These are phyloP conservation scores for Talaromyces liani DNA, from an alignment of 495 filamentous ascomycete genomes.

Conservation along the genomic window DNA sequence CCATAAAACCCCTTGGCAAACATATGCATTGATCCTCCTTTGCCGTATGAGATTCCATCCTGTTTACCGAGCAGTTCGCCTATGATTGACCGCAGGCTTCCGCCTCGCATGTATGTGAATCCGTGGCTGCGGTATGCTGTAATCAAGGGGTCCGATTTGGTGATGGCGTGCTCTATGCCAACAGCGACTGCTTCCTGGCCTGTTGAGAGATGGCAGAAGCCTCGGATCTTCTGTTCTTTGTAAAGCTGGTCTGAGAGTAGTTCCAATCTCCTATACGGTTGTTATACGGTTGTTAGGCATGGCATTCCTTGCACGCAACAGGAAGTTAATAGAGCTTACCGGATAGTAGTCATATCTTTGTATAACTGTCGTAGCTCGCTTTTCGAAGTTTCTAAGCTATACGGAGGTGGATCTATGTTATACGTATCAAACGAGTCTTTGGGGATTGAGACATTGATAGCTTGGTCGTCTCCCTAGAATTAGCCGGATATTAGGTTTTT, in stretches of 20 bases:
- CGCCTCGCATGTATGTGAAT: conserved; percentile 6
- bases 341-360: conserved; percentile 15
- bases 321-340: conserved; percentile 4
- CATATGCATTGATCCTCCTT: conserved; percentile 6
- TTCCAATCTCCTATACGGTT: conserved; percentile 20
- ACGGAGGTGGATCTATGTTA: conserved; percentile 20
- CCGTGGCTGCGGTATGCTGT: conserved; percentile 8
- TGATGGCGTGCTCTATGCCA: conserved; percentile 8
- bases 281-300: no score
- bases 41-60: conserved; percentile 5
- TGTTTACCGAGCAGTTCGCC: conserved; percentile 7
- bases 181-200: conserved; percentile 16
- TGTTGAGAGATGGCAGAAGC: conserved; percentile 25
- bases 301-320: no score
- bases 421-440: conserved; percentile 21
- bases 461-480: conserved; percentile 16
- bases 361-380: conserved; percentile 20
- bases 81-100: neutral
- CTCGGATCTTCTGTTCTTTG: conserved; percentile 27
- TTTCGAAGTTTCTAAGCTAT: conserved; percentile 19
- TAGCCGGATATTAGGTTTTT: neutral
- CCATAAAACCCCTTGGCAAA: conserved; percentile 6
- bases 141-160: conserved; percentile 4
- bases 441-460: conserved; percentile 16
- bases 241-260: conserved; percentile 19